Conservation (phyloP, 306 rosid species). For the peach (Prunus persica) region Prunus_persica_NCBIv2 NC_034011.1:337001-337500, state of each 20-base stretch:
- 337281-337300: constrained; percentile 95
- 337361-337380: constrained; percentile 94
- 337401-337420: constrained; percentile 87
- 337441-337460: constrained; percentile 93
- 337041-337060: constrained; percentile 99
- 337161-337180: neutral
- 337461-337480: constrained; percentile 94
- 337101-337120: constrained; percentile 93
- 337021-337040: constrained; percentile 88
- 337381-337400: constrained; percentile 96
- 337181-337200: neutral
- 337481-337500: constrained; percentile 82
- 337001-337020: constrained; percentile 98
- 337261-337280: constrained; percentile 95
- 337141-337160: constrained; percentile 56
- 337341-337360: constrained; percentile 98
- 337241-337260: constrained; percentile 90
- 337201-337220: constrained; percentile 1
- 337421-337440: constrained; percentile 82
- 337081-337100: constrained; percentile 97
- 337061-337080: constrained; percentile 98
- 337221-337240: constrained; percentile 10
- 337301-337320: constrained; percentile 74
- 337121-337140: constrained; percentile 94
- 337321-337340: constrained; percentile 65